A percentile compares a stretch with the other conserved stretches of the same genome.
phyloP scores from a whole-genome alignment of 148 eudicot species.

The Simmondsia chinensis region DNA sequence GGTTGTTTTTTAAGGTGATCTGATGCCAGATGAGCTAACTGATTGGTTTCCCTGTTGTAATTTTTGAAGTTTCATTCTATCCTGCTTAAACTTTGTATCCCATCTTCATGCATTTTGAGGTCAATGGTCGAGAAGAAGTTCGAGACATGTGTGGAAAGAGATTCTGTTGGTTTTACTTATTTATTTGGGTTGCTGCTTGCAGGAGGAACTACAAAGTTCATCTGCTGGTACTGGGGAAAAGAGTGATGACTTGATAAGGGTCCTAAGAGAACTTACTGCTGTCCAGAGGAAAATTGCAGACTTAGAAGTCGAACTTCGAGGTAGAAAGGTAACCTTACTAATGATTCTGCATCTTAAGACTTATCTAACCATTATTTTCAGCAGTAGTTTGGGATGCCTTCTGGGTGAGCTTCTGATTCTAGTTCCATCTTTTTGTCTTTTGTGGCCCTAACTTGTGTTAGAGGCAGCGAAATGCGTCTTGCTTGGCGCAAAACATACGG shows the following conservation, averaged over 20 bases:
- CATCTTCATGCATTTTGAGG: too few relatives aligned
- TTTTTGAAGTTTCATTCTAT: too few relatives aligned
- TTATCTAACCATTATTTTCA: background rate
- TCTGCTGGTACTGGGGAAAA: constrained; percentile 48
- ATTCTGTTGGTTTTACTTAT: too few relatives aligned
- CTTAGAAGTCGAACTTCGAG: constrained; percentile 96
- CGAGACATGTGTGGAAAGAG: too few relatives aligned
- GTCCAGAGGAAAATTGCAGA: constrained; percentile 95
- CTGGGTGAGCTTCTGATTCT: constrained; percentile 1
- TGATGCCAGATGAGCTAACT: too few relatives aligned
- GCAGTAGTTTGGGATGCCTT: background rate
- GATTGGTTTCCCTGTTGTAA: too few relatives aligned
- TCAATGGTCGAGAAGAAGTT: too few relatives aligned
- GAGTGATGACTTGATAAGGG: constrained; percentile 78
- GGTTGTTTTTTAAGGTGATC: too few relatives aligned
- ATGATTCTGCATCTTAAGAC: background rate
- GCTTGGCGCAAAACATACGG: too few relatives aligned
- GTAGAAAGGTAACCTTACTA: constrained; percentile 62
- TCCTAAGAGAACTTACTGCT: constrained; percentile 84
- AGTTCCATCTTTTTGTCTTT: background rate
- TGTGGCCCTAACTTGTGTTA: background rate
- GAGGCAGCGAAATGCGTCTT: background rate
- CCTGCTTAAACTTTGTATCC: too few relatives aligned
- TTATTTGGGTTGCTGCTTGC: too few relatives aligned
- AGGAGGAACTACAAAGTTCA: constrained; percentile 72